Base-by-base conservation (phyloP, 495 filamentous ascomycete species). In the Daldinia loculata region DNA sequence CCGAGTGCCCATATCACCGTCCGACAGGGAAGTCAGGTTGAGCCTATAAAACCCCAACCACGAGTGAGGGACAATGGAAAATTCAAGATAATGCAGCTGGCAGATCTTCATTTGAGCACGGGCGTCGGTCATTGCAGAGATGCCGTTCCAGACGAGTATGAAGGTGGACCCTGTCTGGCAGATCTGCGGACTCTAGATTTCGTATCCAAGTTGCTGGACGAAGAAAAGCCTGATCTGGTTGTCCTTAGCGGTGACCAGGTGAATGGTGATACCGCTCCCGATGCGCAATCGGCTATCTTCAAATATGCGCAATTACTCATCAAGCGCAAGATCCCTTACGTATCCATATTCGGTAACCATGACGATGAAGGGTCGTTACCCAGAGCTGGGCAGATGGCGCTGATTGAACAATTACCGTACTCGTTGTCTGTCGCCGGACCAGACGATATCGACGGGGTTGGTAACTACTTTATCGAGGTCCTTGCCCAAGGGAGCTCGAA, bases 1-100 rank as follows among this genome's bases (percentile, higher is more conserved):
- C 88, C 89, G 51, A 86, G 87, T 63, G 86, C 91, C 19, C 89
- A 93, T 48, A 78, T 99, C 26, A 94, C 88, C 29, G 82, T 97
- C 55, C 86, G 93, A 30, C 86, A 92, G 67, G 95, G 95, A 4
- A 83, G 84, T 30, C 86, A 86, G 6, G 69, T 81, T 2, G 84
- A 87, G 63, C 71, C 79, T 14, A 83, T 87, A 67, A 92, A 89
- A 73, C 91, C 93, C 0, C 79, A 84, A n/a, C 92, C 90, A 14
- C 85, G 89, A 57, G 90, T 99, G 62, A 85, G 87, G 56, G 92
- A 95, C 29, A 91, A 96, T 77, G 94, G 94, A n/a, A 91, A 90
- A 67, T 98, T 98, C 80, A 98, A 98, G 81, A 96, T 99, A 65
- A 89, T 99, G 87, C 95, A 99, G 77, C 77, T 95, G 56, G 90